A percentile compares a stretch with the other conserved stretches of the same genome.
Conservation (phyloP, 1,284 basidiomycete genomes). For the Ceratorhiza oryzae-sativae region DNA sequence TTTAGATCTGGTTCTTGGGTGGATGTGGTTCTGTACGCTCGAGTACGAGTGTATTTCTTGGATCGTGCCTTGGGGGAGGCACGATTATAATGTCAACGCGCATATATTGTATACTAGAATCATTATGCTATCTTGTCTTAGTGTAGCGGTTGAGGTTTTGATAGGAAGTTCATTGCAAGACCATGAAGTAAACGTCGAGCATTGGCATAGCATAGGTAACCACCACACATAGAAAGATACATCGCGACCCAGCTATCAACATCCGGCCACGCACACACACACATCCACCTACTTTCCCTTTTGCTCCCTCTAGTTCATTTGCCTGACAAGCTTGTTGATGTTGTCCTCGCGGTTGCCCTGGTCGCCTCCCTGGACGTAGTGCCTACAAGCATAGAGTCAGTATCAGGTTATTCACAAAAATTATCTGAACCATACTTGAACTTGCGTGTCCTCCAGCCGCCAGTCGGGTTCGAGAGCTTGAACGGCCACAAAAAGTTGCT, state of each 20-base stretch:
- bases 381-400: constrained; percentile 47
- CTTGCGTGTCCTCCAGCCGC: constrained; percentile 96
- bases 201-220: constrained; percentile 35
- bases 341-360: constrained; percentile 94
- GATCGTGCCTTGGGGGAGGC: not conserved
- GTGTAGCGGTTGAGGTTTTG: constrained; percentile 20
- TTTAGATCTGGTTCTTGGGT: not conserved
- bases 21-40: not conserved
- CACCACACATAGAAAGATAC: constrained; percentile 37
- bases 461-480: constrained; percentile 98
- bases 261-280: constrained; percentile 14
- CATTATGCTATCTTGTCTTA: constrained; percentile 10
- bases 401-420: constrained; percentile 42
- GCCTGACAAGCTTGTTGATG: constrained; percentile 96
- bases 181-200: constrained; percentile 29
- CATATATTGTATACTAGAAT: constrained; percentile 27
- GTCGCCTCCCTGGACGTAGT: constrained; percentile 94
- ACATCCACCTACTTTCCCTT: not conserved
- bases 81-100: not conserved
- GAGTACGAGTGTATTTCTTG: not conserved
- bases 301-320: constrained; percentile 81
- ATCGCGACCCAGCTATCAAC: constrained; percentile 20
- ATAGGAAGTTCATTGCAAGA: constrained; percentile 28
- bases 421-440: constrained; percentile 64
- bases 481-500: constrained; percentile 99